These are phyloP conservation scores for Puccinia horiana DNA, from an alignment of 1,284 basidiomycete genomes.

Conservation along the genomic window DNA sequence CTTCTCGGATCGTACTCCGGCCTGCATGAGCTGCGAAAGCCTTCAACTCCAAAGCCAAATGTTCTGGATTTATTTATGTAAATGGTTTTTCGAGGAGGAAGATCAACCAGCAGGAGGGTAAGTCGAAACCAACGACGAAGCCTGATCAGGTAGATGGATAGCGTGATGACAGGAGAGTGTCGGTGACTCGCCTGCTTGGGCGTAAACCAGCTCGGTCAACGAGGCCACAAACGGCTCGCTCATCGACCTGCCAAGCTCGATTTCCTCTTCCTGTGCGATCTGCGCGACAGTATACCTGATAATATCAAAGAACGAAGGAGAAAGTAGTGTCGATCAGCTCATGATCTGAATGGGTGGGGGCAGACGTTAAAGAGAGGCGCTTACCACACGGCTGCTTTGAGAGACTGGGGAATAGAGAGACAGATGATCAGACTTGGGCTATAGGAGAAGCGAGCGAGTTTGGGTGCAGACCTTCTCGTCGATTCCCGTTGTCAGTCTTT, in stretches of 20 bases:
- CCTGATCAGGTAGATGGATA: not conserved
- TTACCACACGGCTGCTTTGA: constrained; percentile 27
- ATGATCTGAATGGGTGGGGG: not conserved
- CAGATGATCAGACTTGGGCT: not conserved
- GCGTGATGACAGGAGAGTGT: not conserved
- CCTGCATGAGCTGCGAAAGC: constrained; percentile 41
- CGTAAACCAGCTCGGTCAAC: constrained; percentile 42
- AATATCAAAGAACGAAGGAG: not conserved
- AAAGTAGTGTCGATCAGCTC: not conserved
- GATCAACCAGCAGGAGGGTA: too few relatives aligned
- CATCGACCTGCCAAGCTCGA: constrained; percentile 35
- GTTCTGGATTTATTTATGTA: constrained; percentile 16
- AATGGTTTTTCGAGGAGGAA: not conserved
- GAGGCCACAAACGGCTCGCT: constrained; percentile 46
- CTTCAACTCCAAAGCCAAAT: constrained; percentile 40
- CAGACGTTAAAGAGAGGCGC: not conserved
- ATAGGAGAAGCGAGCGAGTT: not conserved
- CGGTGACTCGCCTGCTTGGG: constrained; percentile 16
- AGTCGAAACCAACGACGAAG: too few relatives aligned
- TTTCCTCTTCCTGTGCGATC: constrained; percentile 47
- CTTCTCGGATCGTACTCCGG: constrained; percentile 41
- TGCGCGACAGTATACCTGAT: constrained; percentile 48
- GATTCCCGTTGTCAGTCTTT: constrained; percentile 3
- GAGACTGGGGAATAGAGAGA: not conserved
- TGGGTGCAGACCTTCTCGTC: not conserved